Conservation (phyloP, 805 yeast species). For the Metschnikowia gruessii region DNA sequence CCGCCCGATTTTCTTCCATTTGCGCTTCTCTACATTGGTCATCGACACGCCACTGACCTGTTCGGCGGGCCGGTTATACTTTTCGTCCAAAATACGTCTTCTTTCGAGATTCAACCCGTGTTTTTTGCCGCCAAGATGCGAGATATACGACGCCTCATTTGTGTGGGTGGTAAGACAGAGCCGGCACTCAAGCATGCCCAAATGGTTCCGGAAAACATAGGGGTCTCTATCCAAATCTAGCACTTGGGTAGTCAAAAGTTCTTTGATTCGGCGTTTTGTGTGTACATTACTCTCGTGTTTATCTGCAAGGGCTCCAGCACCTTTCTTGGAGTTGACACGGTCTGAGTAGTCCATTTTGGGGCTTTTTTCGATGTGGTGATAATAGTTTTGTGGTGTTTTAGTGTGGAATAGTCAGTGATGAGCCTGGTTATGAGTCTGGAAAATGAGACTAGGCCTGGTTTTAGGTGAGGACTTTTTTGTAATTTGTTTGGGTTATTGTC, state of each 20-base stretch:
- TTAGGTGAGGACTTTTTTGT: no score
- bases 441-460: no score
- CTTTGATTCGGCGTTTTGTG: conserved; percentile 62
- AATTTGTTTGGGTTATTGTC: no score
- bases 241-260: conserved; percentile 51
- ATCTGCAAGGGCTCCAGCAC: conserved; percentile 87
- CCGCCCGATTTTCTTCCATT: conserved; percentile 60
- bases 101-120: conserved; percentile 73
- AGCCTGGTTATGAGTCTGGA: no score
- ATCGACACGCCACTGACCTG: conserved; percentile 28
- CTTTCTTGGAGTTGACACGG: conserved; percentile 86
- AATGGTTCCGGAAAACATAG: conserved; percentile 75
- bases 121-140: conserved; percentile 81
- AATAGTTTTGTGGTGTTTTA: no score
- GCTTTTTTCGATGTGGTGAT: no score
- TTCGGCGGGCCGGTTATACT: conserved; percentile 20
- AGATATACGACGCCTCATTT: conserved; percentile 73
- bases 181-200: conserved; percentile 83
- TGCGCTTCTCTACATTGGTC: conserved; percentile 43
- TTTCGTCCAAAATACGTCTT: conserved; percentile 43
- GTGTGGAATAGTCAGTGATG: no score
- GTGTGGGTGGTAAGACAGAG: conserved; percentile 81
- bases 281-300: conserved; percentile 65
- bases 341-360: conserved; percentile 92
- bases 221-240: conserved; percentile 66